phyloP scores from a whole-genome alignment of 495 filamentous ascomycete species.

The Podospora fimiseda region DNA sequence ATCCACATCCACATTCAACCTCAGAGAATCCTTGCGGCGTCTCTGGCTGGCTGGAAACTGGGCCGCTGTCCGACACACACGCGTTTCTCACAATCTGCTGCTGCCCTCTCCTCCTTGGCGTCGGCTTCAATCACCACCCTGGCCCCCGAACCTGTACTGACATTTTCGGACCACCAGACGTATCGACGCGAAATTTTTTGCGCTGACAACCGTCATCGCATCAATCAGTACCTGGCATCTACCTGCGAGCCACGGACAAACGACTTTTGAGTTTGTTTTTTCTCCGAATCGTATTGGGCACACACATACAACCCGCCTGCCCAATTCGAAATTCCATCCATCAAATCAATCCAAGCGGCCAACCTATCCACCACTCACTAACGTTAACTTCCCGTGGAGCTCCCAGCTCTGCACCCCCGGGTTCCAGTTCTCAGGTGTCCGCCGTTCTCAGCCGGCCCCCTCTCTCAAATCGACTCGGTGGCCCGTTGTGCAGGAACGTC shows the following conservation, averaged over 20 bases:
- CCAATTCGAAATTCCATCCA: not conserved
- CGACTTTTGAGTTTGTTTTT: slow-evolving; percentile 14
- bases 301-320: not conserved
- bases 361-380: slow-evolving; percentile 24
- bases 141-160: slow-evolving; percentile 15
- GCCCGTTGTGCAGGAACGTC: slow-evolving; percentile 22
- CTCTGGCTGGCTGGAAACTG: slow-evolving; percentile 6
- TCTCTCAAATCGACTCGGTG: slow-evolving; percentile 13
- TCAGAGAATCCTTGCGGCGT: slow-evolving; percentile 25
- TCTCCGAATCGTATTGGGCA: not conserved
- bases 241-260: slow-evolving; percentile 21
- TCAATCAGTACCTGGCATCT: slow-evolving; percentile 16
- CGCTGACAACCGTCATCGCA: slow-evolving; percentile 14
- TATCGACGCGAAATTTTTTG: slow-evolving; percentile 9
- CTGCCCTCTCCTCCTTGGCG: slow-evolving; percentile 12
- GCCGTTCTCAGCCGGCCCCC: too few species aligned
- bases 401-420: slow-evolving; percentile 8
- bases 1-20: slow-evolving; percentile 21
- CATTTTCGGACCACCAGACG: slow-evolving; percentile 15
- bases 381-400: not conserved
- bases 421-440: slow-evolving; percentile 1
- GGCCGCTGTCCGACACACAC: slow-evolving; percentile 20
- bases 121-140: slow-evolving; percentile 14
- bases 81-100: too few species aligned
- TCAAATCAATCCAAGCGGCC: slow-evolving; percentile 17